phyloP scores from a whole-genome alignment of 495 filamentous ascomycete species.

The Hypoxylon rickii region DNA sequence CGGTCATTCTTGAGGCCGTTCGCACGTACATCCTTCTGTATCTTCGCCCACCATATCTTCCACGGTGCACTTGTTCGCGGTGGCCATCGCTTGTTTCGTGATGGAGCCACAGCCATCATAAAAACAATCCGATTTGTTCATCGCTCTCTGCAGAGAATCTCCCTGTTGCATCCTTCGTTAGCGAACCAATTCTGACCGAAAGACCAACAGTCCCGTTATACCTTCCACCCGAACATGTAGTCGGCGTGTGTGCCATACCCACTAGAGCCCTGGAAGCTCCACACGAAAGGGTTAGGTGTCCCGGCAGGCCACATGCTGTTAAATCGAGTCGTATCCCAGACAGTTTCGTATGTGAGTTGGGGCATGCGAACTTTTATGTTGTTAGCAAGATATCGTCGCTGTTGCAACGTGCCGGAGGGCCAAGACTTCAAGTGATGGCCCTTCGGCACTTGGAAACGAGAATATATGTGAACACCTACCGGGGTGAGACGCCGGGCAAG shows the following conservation, averaged over 20 bases:
- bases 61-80: conserved; percentile 50
- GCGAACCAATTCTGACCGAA: not conserved
- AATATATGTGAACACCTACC: not conserved
- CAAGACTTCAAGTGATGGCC: too few species aligned
- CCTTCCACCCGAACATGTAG: conserved; percentile 1
- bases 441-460: too few species aligned
- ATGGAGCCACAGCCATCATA: conserved; percentile 52
- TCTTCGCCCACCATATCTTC: conserved; percentile 46
- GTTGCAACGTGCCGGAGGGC: not conserved
- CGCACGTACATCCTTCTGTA: conserved; percentile 55
- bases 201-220: not conserved
- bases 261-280: conserved; percentile 47
- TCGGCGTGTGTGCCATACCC: conserved; percentile 45
- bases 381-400: not conserved
- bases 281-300: conserved; percentile 53
- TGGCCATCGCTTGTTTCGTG: conserved; percentile 47
- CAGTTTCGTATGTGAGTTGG: conserved; percentile 56
- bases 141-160: conserved; percentile 48
- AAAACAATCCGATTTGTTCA: conserved; percentile 50
- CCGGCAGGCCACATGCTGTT: conserved; percentile 52
- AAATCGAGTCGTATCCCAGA: conserved; percentile 57
- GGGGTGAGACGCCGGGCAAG: conserved; percentile 58
- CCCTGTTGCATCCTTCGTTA: conserved; percentile 30
- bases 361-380: conserved; percentile 26
- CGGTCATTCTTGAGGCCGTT: too few species aligned